phyloP scores from a whole-genome alignment of 2,329 filamentous ascomycete genomes.

The Penicillium oxalicum region DNA sequence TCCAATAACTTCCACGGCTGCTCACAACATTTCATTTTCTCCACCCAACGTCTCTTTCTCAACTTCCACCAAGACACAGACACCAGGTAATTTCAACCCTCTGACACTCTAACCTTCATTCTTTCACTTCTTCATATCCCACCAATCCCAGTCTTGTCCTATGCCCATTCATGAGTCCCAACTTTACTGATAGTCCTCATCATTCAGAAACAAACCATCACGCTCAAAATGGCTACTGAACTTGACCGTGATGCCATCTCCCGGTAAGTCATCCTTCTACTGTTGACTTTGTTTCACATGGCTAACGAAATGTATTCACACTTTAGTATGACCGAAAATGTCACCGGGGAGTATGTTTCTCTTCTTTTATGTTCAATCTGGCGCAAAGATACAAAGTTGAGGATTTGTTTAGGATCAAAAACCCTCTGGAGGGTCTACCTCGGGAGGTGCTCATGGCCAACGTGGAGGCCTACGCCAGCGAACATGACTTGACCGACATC shows the following conservation, averaged over 20 bases:
- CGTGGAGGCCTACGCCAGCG: constrained; percentile 37
- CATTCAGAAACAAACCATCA: no score
- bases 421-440: constrained; percentile 13
- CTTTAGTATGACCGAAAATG: constrained; percentile 15
- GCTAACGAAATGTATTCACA: not conserved
- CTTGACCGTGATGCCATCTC: constrained; percentile 1
- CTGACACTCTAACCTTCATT: not conserved
- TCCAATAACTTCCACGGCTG: no score
- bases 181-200: no score
- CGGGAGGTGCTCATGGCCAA: constrained; percentile 10
- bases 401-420: constrained; percentile 10
- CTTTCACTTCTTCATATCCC: not conserved
- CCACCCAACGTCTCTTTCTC: not conserved
- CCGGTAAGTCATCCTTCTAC: constrained; percentile 3
- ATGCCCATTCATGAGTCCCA: no score
- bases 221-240: constrained; percentile 1
- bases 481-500: constrained; percentile 55
- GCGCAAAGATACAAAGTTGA: not conserved
- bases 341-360: constrained; percentile 14
- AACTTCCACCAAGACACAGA: no score
- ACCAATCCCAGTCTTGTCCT: no score
- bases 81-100: not conserved
- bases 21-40: no score
- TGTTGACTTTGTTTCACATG: not conserved
- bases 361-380: not conserved